Conservation (phyloP, 176 grass and related monocot species). For the Thalia dealbata region DNA sequence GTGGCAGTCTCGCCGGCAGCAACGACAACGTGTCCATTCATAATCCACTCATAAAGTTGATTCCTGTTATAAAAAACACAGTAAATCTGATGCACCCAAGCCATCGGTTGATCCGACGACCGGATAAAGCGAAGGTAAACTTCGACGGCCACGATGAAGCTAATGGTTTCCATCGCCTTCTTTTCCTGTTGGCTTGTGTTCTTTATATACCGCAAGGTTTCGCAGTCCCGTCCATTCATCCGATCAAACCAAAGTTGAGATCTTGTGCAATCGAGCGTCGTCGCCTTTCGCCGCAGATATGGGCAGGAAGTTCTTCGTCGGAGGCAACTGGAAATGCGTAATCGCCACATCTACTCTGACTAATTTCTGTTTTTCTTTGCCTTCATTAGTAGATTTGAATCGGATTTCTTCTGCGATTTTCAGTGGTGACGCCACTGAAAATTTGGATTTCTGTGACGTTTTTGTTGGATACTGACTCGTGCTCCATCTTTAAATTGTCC, state of each 20-base stretch:
- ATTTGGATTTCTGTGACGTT: too few relatives aligned
- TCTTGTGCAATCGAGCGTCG: background rate
- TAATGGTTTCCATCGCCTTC: too few relatives aligned
- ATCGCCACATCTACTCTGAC: background rate
- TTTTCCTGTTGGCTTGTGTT: too few relatives aligned
- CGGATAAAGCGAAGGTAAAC: too few relatives aligned
- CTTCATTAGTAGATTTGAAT: background rate
- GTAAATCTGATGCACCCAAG: too few relatives aligned
- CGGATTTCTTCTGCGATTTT: background rate
- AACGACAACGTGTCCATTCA: too few relatives aligned
- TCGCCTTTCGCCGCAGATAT: background rate
- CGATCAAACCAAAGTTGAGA: background rate
- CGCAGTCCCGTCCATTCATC: background rate
- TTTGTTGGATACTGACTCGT: background rate
- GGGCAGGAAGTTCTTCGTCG: conserved; percentile 62
- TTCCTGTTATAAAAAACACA: too few relatives aligned
- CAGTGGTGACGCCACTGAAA: background rate
- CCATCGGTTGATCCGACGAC: too few relatives aligned
- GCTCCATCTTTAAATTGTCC: background rate
- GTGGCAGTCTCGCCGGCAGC: too few relatives aligned
- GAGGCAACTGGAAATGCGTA: conserved; percentile 96
- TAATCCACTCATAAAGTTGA: too few relatives aligned
- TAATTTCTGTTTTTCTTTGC: background rate
- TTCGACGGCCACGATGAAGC: too few relatives aligned
- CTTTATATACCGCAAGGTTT: too few relatives aligned